phyloP scores from a whole-genome alignment of 805 yeast species.

The Naumovozyma castellii region DNA sequence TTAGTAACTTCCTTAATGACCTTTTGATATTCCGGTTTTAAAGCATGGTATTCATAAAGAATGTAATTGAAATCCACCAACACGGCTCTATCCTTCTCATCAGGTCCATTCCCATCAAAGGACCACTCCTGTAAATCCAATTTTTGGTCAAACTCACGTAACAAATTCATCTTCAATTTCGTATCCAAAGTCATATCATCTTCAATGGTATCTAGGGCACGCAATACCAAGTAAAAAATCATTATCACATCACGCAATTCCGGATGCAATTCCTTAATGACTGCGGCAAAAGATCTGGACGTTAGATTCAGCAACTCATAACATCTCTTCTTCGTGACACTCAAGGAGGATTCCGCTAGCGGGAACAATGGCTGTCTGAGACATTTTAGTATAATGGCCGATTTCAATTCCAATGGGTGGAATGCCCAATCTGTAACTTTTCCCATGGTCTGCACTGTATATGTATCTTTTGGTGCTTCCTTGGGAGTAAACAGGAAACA shows the following conservation, averaged over 20 bases:
- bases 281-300: slow-evolving; percentile 91
- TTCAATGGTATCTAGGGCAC: slow-evolving; percentile 92
- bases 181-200: slow-evolving; percentile 87
- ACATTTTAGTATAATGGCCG: slow-evolving; percentile 52
- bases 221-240: slow-evolving; percentile 74
- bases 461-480: background rate
- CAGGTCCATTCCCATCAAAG: slow-evolving; percentile 60
- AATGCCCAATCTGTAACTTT: slow-evolving; percentile 46
- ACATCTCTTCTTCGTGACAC: slow-evolving; percentile 49
- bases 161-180: slow-evolving; percentile 59
- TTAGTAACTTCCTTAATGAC: slow-evolving; percentile 67
- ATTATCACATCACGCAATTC: slow-evolving; percentile 72
- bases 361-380: slow-evolving; percentile 50
- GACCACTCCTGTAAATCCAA: slow-evolving; percentile 68
- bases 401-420: slow-evolving; percentile 66
- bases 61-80: slow-evolving; percentile 69
- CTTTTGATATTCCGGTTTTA: slow-evolving; percentile 68
- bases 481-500: no score
- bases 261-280: slow-evolving; percentile 82
- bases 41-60: slow-evolving; percentile 58
- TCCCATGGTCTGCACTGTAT: slow-evolving; percentile 36
- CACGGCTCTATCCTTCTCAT: slow-evolving; percentile 74
- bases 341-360: slow-evolving; percentile 32
- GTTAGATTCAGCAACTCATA: slow-evolving; percentile 57
- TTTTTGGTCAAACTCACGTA: slow-evolving; percentile 58